These are phyloP conservation scores for Stachybotrys chartarum DNA, from an alignment of 2,329 filamentous ascomycete species.

Conservation along the genomic window DNA sequence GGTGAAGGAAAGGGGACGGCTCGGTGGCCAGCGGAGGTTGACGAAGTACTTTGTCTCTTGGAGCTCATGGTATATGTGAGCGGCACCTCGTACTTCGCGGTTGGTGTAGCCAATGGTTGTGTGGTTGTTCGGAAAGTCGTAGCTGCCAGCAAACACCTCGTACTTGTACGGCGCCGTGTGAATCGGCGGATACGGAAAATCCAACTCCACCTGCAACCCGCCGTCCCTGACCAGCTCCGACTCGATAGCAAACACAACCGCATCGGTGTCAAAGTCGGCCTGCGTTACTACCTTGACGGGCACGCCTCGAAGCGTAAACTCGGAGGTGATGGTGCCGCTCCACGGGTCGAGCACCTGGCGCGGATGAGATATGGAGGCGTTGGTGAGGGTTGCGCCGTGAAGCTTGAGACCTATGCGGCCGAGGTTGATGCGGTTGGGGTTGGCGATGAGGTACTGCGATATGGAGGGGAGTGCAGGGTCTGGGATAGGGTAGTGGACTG, in stretches of 20 bases:
- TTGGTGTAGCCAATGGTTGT: conserved; percentile 18
- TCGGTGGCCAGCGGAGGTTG: conserved; percentile 25
- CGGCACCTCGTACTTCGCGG: conserved; percentile 7
- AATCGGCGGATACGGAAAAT: conserved; percentile 33
- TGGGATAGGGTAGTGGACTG: conserved; percentile 29
- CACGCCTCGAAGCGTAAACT: conserved; percentile 20
- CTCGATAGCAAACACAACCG: conserved; percentile 24
- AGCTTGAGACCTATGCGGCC: conserved; percentile 33
- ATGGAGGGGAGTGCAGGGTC: conserved; percentile 25
- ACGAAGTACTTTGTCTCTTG: conserved; percentile 29
- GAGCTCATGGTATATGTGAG: conserved; percentile 28
- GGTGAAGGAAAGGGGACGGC: conserved; percentile 8
- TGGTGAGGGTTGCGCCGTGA: conserved; percentile 18
- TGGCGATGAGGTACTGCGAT: conserved; percentile 47
- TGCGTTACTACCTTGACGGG: conserved; percentile 23
- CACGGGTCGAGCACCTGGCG: conserved; percentile 15
- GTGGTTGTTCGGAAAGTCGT: conserved; percentile 30
- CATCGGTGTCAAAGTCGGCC: conserved; percentile 27
- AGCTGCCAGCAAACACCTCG: conserved; percentile 32
- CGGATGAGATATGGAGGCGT: conserved; percentile 17
- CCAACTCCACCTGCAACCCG: conserved; percentile 26
- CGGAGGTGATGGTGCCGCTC: conserved; percentile 28
- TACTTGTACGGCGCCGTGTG: conserved; percentile 35
- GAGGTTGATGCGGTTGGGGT: conserved; percentile 36
- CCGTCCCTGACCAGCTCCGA: conserved; percentile 21